phyloP scores from a whole-genome alignment of 306 rosid genomes.

The Pterocarpus santalinus region DNA sequence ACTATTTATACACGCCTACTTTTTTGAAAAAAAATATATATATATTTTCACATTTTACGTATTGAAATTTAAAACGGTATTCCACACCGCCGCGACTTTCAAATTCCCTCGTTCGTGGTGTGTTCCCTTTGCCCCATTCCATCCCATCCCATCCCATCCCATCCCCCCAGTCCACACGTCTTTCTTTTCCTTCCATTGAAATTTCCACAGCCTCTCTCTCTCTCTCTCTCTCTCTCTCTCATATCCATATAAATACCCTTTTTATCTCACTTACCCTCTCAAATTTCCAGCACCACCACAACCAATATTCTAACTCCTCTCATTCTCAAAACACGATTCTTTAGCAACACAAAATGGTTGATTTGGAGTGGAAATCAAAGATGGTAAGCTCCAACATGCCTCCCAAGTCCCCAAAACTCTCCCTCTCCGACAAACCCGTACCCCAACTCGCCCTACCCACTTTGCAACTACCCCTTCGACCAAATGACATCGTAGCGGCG shows the following conservation, averaged over 20 bases:
- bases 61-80: conserved; percentile 1
- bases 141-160: not conserved
- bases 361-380: conserved; percentile 78
- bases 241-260: conserved; percentile 52
- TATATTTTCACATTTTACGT: not conserved
- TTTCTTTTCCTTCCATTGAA: conserved; percentile 43
- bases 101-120: conserved; percentile 48
- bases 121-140: conserved; percentile 18
- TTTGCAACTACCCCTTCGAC: conserved; percentile 48
- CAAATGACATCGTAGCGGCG: conserved; percentile 65
- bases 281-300: conserved; percentile 9
- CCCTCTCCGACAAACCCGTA: conserved; percentile 58
- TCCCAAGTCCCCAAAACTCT: conserved; percentile 65
- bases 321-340: not conserved
- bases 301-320: too few species aligned
- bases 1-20: not conserved
- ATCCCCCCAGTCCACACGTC: conserved; percentile 74
- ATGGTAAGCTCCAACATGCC: conserved; percentile 64
- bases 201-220: conserved; percentile 4
- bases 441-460: conserved; percentile 44
- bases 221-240: conserved; percentile 23
- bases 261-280: not conserved
- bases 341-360: conserved; percentile 61
- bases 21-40: too few species aligned
- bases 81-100: conserved; percentile 46